Evolutionary conservation across 257 asterid genomes (phyloP).

Genomic region (Eustoma russellianum): DNA sequence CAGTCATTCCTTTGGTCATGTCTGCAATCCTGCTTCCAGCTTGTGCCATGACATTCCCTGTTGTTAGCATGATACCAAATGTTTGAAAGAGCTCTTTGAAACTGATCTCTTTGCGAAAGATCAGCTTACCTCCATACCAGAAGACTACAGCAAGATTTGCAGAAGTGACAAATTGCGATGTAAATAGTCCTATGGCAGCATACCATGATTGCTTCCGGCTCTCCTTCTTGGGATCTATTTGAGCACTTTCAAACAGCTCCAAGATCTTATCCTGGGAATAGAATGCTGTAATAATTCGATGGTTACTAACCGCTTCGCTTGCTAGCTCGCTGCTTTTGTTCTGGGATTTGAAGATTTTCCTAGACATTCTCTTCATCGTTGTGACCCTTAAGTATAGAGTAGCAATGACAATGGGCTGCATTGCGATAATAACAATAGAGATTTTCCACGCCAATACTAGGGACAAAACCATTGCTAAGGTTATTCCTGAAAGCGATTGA

Average conservation of each 20-base stretch:
- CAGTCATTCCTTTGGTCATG: slow-evolving; percentile 33
- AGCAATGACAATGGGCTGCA: slow-evolving; percentile 33
- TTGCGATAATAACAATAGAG: slow-evolving; percentile 25
- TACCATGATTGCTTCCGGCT: slow-evolving; percentile 47
- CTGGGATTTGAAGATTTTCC: slow-evolving; percentile 31
- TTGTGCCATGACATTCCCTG: slow-evolving; percentile 35
- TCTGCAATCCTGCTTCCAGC: slow-evolving; percentile 44
- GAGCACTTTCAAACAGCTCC: slow-evolving; percentile 25
- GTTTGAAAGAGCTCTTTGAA: slow-evolving; percentile 27
- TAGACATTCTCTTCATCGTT: slow-evolving; percentile 33
- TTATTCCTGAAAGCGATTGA: slow-evolving; percentile 26
- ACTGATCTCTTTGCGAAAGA: slow-evolving; percentile 18
- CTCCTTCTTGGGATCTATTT: slow-evolving; percentile 25
- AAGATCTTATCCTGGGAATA: slow-evolving; percentile 29
- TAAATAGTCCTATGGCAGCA: slow-evolving; percentile 31
- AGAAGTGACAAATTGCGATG: slow-evolving; percentile 29
- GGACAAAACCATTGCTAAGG: slow-evolving; percentile 28
- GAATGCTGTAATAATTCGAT: slow-evolving; percentile 38
- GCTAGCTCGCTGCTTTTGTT: slow-evolving; percentile 46
- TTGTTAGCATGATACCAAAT: slow-evolving; percentile 35
- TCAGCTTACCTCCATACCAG: slow-evolving; percentile 43
- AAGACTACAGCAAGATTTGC: slow-evolving; percentile 29
- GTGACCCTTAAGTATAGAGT: slow-evolving; percentile 26
- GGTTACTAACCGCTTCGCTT: slow-evolving; percentile 40
- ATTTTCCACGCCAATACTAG: slow-evolving; percentile 34